A percentile compares a stretch with the other conserved stretches of the same genome.
Evolutionary conservation across 164 flowering plant genomes (phyloP).

Genomic region (Tetrastigma voinierianum): DNA sequence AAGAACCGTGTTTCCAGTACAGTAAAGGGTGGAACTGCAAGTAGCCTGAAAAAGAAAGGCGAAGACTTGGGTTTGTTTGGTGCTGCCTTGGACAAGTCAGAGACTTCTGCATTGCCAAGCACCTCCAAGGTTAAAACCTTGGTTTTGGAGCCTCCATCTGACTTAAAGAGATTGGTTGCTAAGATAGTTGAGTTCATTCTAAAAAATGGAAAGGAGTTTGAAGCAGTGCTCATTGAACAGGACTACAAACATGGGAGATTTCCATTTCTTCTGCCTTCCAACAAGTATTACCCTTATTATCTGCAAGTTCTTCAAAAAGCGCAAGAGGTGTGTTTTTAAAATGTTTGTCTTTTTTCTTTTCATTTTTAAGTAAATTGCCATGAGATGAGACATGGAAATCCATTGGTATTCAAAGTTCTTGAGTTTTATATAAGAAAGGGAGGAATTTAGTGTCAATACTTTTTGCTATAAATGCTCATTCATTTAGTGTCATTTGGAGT

Average conservation of each 20-base stretch:
- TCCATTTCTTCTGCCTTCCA: slow-evolving; percentile 73
- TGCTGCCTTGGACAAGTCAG: slow-evolving; percentile 31
- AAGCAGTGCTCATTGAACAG: slow-evolving; percentile 75
- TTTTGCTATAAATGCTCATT: too few relatives aligned
- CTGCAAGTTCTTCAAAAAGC: slow-evolving; percentile 57
- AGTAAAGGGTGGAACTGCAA: slow-evolving; percentile 25
- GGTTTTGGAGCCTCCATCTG: slow-evolving; percentile 80
- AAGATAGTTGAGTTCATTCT: slow-evolving; percentile 76
- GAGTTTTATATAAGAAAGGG: not conserved
- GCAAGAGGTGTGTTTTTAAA: slow-evolving; percentile 56
- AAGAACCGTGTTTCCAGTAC: slow-evolving; percentile 23
- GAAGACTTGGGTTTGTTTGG: slow-evolving; percentile 17
- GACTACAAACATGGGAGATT: slow-evolving; percentile 69
- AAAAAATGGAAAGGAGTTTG: slow-evolving; percentile 83
- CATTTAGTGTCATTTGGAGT: too few relatives aligned
- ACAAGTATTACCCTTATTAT: slow-evolving; percentile 74
- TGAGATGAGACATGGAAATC: not conserved
- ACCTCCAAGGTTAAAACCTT: slow-evolving; percentile 35
- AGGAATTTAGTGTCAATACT: not conserved
- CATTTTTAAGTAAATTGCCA: too few relatives aligned
- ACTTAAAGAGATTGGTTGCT: slow-evolving; percentile 60
- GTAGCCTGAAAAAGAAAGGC: slow-evolving; percentile 31
- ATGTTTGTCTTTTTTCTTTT: not conserved
- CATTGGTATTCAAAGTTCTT: not conserved
- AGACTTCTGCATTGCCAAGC: slow-evolving; percentile 23